These are phyloP conservation scores for Rubia yunnanensis DNA, from an alignment of 257 asterid genomes.

Conservation along the genomic window DNA sequence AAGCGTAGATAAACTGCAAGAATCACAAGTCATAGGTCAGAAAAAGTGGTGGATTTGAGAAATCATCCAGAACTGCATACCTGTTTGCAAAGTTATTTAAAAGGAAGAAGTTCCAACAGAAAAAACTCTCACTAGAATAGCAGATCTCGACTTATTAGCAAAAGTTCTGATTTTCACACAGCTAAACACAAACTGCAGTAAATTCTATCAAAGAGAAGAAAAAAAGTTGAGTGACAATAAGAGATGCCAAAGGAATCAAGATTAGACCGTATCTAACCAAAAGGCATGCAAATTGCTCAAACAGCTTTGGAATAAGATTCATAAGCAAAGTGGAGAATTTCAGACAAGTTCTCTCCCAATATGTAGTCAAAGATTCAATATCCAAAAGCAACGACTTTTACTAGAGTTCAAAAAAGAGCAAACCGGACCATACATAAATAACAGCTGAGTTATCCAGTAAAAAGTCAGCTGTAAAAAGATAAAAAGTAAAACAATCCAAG, in stretches of 20 bases:
- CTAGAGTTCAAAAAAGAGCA: background rate
- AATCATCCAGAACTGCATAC: background rate
- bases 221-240: conserved; percentile 8
- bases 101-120: background rate
- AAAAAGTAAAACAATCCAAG: background rate
- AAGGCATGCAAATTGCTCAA: conserved; percentile 16
- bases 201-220: conserved; percentile 6
- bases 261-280: conserved; percentile 13
- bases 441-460: conserved; percentile 3
- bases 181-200: background rate
- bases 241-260: conserved; percentile 24
- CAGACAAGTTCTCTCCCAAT: conserved; percentile 17
- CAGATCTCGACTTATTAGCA: conserved; percentile 12
- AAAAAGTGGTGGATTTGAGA: background rate
- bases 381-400: conserved; percentile 5
- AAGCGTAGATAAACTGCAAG: conserved; percentile 15
- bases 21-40: background rate
- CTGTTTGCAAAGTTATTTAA: background rate
- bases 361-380: conserved; percentile 14
- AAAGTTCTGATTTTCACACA: background rate
- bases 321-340: conserved; percentile 22
- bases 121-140: conserved; percentile 9
- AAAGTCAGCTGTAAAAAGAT: background rate
- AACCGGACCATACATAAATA: background rate
- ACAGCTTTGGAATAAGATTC: conserved; percentile 34